Evolutionary conservation across 495 filamentous ascomycete genomes (phyloP), one percentile per base, ranked within the genome.

Genomic region (Podospora appendiculata): DNA sequence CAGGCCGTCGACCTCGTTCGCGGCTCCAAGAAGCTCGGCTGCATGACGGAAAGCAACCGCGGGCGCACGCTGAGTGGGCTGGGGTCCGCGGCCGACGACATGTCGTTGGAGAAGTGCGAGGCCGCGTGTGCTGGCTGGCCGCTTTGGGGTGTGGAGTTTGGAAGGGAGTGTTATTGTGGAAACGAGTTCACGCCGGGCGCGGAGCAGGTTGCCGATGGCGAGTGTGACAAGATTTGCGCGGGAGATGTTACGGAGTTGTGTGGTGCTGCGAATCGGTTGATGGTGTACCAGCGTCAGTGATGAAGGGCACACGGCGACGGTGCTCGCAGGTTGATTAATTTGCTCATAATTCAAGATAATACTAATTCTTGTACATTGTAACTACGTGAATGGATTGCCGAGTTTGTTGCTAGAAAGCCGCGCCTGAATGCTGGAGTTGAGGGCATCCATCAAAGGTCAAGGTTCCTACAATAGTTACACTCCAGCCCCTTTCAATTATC

Each of bases 141-240:
- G 19, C 76, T 69, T 54, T 76, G 70, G 55, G 75, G 69, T 1
- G 65, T 67, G 4, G 73, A 79, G 54, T 78, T 72, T 59, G 65
- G 63, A 3, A 45, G 69, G 43, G 71, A 79, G 52, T 78, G 74
- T 53, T 79, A 70, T 55, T 79, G 75, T 57, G 74, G 67, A 17
- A 56, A 66, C 42, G 40, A 44, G 16, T 64, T 74, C 3, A 58
- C 61, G 52, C 32, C 58, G 1, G 58, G 56, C 13, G 61, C 68
- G 10, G 32, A 39, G 44, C 32, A 61, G 38, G 59, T 57, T 1
- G 36, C 55, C 34, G 50, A 55, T n/a, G 40, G 32, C 11, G 69
- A 76, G 32, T 76, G 73, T 56, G 53, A 39, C 49, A 72, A 70
- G 63, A 40, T 58, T 19, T 76, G 73, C 58, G 57, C 60, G 17